Conservation (phyloP, 1,284 basidiomycete species). For the Sanghuangporus baumii region DNA sequence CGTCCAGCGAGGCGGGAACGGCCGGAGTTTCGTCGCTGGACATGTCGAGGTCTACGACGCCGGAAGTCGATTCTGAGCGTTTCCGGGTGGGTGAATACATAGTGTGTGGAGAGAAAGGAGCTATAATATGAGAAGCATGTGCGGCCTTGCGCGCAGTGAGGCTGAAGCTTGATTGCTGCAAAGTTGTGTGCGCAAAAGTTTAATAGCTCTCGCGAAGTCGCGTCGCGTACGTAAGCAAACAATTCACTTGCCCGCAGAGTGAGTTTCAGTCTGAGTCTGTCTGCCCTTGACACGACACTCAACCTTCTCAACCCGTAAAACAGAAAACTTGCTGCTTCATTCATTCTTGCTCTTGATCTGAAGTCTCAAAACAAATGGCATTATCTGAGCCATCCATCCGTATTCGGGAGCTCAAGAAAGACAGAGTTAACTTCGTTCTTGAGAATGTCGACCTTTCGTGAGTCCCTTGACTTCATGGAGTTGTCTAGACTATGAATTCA, state of each 20-base stretch:
- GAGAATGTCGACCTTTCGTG: constrained; percentile 92
- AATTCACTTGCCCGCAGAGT: not conserved
- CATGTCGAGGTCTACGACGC: constrained; percentile 17
- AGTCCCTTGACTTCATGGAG: constrained; percentile 24
- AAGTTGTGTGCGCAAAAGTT: not conserved
- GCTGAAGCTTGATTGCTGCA: not conserved
- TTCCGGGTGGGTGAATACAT: constrained; percentile 1
- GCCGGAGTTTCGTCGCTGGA: not conserved
- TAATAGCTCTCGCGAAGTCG: not conserved
- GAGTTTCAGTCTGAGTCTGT: not conserved
- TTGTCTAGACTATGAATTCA: not conserved
- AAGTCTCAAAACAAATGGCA: not conserved
- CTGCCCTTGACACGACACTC: constrained; percentile 37
- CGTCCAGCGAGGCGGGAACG: constrained; percentile 3
- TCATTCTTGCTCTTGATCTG: constrained; percentile 27
- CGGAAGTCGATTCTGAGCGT: constrained; percentile 16
- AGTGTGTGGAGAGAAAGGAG: not conserved
- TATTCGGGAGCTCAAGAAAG: constrained; percentile 74
- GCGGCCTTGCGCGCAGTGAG: not conserved
- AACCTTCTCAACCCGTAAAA: constrained; percentile 34
- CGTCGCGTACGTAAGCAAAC: not conserved
- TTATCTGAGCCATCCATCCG: constrained; percentile 56
- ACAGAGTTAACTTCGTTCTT: constrained; percentile 82
- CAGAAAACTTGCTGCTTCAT: not conserved
- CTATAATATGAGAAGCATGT: not conserved